Evolutionary conservation across 2,329 filamentous ascomycete species (phyloP), one percentile per base, ranked within the genome.

Genomic region (Arthrobotrys pseudoclavata): DNA sequence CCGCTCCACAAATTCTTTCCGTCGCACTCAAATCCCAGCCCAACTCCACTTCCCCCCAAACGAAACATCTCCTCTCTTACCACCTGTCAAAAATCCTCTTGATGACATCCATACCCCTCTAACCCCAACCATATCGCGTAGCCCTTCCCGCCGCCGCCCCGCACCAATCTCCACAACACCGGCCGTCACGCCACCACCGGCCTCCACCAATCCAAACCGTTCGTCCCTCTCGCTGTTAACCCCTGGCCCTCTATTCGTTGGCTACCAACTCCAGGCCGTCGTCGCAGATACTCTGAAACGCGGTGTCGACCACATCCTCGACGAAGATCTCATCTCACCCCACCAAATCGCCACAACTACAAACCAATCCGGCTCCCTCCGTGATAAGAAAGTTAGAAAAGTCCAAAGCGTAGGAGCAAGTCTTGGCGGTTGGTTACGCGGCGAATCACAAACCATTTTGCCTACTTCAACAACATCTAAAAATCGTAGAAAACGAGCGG

Each of bases 251-350:
- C 69, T 79, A 24, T 70, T 81, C 29, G 78, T 80, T 10, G 81
- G 81, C 34, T 81, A 80, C 66, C 80, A 81, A 64, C 53, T 81
- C n/a, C 79, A 80, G 40, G 79, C 72, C 26, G 80, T 81, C 10
- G 70, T 81, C 40, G 80, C 74, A 10, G 80, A 81, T 24, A 74
- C 69, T 22, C 69, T 79, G 2, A 72, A 61, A 47, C 63, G 69
- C 5, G 75, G 75, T 20, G 75, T 79, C 7, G 69, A 79, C 37
- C 53, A 74, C 29, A 79, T 79, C 29, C 67, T 77, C 15, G 74
- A 77, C 37, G 74, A 77, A n/a, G 74, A 71, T 6, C 47, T 24
- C 10, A 20, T 70, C 18, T 70, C 61, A 3, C 71, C 63, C 4
- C 55, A 69, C 57, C 29, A 62, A 37, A 31, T 52, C 29, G 31